phyloP scores from a whole-genome alignment of 257 asterid genomes.

The Primulina huaijiensis region DNA sequence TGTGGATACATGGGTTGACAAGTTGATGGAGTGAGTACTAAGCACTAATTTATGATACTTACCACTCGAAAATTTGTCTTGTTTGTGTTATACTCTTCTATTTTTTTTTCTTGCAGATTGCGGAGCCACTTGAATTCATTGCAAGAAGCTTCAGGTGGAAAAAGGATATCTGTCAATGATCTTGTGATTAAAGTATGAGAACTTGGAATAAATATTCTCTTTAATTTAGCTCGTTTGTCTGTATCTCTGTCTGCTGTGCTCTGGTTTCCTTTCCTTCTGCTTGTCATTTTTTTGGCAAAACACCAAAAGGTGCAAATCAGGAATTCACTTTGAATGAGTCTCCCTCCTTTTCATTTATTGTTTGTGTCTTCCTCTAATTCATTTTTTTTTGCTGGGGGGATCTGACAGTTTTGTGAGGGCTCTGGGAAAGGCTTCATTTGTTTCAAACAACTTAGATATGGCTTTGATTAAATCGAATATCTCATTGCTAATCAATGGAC shows the following conservation, averaged over 20 bases:
- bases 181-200: slow-evolving; percentile 85
- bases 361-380: neutral
- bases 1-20: neutral
- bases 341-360: neutral
- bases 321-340: neutral
- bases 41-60: neutral
- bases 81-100: neutral
- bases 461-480: slow-evolving; percentile 6
- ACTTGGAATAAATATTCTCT: neutral
- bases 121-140: slow-evolving; percentile 35
- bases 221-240: neutral
- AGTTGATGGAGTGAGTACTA: neutral
- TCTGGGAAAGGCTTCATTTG: neutral
- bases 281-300: slow-evolving; percentile 1
- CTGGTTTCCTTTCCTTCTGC: neutral
- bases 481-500: neutral
- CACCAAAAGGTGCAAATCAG: slow-evolving; percentile 1
- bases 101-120: neutral
- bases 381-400: neutral
- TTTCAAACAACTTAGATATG: neutral
- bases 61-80: neutral
- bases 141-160: slow-evolving; percentile 93
- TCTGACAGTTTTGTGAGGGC: neutral
- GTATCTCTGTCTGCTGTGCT: neutral
- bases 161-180: slow-evolving; percentile 86